phyloP scores from a whole-genome alignment of 805 yeast genomes.

The Citeromyces nyonsensis region DNA sequence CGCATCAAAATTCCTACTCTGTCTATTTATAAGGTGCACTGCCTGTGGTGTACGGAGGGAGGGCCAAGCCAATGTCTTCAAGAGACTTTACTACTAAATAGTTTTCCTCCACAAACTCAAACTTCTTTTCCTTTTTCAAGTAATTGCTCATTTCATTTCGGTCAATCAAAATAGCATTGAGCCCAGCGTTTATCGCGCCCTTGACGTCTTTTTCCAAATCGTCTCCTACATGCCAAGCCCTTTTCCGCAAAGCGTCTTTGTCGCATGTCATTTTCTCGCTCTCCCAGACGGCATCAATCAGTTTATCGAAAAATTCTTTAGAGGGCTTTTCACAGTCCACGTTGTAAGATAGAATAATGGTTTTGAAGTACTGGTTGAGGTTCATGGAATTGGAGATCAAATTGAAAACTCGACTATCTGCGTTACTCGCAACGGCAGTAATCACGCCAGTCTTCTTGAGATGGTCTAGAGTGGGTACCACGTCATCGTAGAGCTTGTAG shows the following conservation, averaged over 20 bases:
- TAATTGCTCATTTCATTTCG: conserved; percentile 17
- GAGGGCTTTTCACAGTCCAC: conserved; percentile 39
- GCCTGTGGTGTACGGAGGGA: neutral
- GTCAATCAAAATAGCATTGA: conserved; percentile 45
- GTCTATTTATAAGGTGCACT: neutral
- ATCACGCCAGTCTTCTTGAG: conserved; percentile 16
- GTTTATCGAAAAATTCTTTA: conserved; percentile 24
- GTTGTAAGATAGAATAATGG: conserved; percentile 40
- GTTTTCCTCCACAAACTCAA: neutral
- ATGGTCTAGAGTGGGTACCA: conserved; percentile 23
- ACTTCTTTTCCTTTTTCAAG: conserved; percentile 1
- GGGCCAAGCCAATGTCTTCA: neutral
- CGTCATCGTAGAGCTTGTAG: conserved; percentile 38
- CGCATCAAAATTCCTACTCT: neutral
- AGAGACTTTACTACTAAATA: conserved; percentile 1
- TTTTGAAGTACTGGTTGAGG: conserved; percentile 21
- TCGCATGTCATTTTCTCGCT: conserved; percentile 9
- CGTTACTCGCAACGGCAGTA: conserved; percentile 38
- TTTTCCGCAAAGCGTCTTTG: neutral
- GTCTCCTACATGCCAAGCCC: conserved; percentile 56
- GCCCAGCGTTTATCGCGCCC: conserved; percentile 38
- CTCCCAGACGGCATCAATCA: conserved; percentile 10
- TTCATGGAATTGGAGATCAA: conserved; percentile 29
- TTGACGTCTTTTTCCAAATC: conserved; percentile 34
- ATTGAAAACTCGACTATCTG: conserved; percentile 36